These are phyloP conservation scores for Clathrus columnatus DNA, from an alignment of 768 basidiomycete genomes.

Conservation along the genomic window DNA sequence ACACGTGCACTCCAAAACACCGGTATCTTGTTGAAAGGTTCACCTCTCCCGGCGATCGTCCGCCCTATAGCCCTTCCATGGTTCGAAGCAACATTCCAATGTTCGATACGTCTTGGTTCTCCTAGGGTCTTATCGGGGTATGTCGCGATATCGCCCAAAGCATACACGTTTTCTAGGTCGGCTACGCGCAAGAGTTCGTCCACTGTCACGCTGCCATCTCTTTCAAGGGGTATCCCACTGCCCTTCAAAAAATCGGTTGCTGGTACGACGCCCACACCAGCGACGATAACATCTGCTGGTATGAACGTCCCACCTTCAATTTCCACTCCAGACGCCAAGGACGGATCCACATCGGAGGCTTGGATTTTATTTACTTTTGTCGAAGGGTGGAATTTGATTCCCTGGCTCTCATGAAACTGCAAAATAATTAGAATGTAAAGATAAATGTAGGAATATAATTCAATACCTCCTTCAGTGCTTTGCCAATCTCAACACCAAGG, in stretches of 20 bases:
- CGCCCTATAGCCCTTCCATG: constrained; percentile 78
- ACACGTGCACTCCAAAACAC: constrained; percentile 87
- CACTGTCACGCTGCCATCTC: constrained; percentile 68
- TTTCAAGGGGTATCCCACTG: constrained; percentile 51
- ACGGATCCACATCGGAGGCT: constrained; percentile 41
- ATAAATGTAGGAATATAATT: not conserved
- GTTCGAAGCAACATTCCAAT: constrained; percentile 91
- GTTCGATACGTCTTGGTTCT: constrained; percentile 58
- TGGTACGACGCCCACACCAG: constrained; percentile 82
- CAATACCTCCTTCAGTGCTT: constrained; percentile 61
- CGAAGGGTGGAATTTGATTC: constrained; percentile 78
- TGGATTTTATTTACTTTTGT: constrained; percentile 60
- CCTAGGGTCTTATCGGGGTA: constrained; percentile 57
- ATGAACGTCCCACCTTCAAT: constrained; percentile 54
- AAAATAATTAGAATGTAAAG: not conserved
- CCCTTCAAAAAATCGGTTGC: constrained; percentile 72
- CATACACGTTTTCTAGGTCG: constrained; percentile 47
- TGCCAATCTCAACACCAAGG: constrained; percentile 73
- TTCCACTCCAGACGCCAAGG: constrained; percentile 53
- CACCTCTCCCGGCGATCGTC: constrained; percentile 52
- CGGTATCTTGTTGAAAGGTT: constrained; percentile 72
- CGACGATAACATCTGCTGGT: constrained; percentile 67
- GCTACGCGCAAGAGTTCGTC: constrained; percentile 64
- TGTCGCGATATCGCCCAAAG: constrained; percentile 76
- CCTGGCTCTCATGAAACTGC: constrained; percentile 73